Percentiles rank a stretch among this genome's conserved stretches.
These are phyloP conservation scores for Beauveria varroae DNA, from an alignment of 2,329 filamentous ascomycete genomes.

Conservation along the genomic window DNA sequence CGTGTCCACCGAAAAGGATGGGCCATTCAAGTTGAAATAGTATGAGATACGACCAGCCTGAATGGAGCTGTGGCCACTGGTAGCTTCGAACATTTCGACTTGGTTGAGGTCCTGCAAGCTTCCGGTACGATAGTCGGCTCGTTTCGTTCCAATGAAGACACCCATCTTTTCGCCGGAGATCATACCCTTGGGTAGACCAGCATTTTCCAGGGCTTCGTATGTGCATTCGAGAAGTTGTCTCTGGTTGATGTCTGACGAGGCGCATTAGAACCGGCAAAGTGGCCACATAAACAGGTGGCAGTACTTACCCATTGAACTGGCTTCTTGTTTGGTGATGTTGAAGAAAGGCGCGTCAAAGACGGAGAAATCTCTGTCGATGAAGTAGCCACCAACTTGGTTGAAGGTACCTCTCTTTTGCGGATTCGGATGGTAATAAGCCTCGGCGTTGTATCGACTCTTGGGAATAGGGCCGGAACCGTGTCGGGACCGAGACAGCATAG, in stretches of 20 bases:
- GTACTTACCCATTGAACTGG: slow-evolving; percentile 34
- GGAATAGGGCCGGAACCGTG: slow-evolving; percentile 35
- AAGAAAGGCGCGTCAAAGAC: slow-evolving; percentile 47
- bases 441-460: slow-evolving; percentile 39
- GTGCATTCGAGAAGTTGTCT: slow-evolving; percentile 44
- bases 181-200: slow-evolving; percentile 34
- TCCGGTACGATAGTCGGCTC: slow-evolving; percentile 41
- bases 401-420: slow-evolving; percentile 33
- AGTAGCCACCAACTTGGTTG: slow-evolving; percentile 31
- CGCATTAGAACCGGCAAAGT: neutral
- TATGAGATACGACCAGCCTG: slow-evolving; percentile 48
- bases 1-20: slow-evolving; percentile 44
- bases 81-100: slow-evolving; percentile 45
- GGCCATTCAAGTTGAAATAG: slow-evolving; percentile 47
- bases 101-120: slow-evolving; percentile 37
- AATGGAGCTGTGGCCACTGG: slow-evolving; percentile 42
- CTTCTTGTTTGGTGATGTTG: slow-evolving; percentile 42
- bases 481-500: slow-evolving; percentile 32
- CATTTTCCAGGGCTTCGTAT: slow-evolving; percentile 47
- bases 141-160: slow-evolving; percentile 41
- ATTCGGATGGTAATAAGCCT: slow-evolving; percentile 35
- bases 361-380: slow-evolving; percentile 37
- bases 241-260: slow-evolving; percentile 41
- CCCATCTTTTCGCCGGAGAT: slow-evolving; percentile 41
- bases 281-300: neutral